A percentile compares a stretch with the other conserved stretches of the same genome.
These are phyloP conservation scores for Pyrenochaeta sp. DNA, from an alignment of 2,329 filamentous ascomycete genomes.

Conservation along the genomic window DNA sequence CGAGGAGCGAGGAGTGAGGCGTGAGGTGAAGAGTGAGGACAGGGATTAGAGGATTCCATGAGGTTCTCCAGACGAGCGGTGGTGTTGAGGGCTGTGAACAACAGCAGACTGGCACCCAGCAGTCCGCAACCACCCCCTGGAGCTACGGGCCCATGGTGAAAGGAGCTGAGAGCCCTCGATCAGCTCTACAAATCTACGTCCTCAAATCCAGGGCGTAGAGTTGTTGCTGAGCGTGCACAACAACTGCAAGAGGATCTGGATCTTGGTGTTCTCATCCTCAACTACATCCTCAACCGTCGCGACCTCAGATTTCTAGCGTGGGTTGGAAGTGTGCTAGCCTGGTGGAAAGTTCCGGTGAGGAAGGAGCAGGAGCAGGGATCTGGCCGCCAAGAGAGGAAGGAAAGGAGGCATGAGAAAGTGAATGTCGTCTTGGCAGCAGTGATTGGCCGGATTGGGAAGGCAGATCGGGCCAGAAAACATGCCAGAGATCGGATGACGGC, in stretches of 20 bases:
- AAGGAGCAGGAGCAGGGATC: conserved; percentile 1
- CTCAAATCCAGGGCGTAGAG: conserved; percentile 1
- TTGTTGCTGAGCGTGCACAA: conserved; percentile 22
- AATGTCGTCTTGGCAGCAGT: too few relatives aligned
- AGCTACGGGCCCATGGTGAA: too few relatives aligned
- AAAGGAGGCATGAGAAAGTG: not conserved
- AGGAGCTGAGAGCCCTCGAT: conserved; percentile 26
- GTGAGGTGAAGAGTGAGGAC: too few relatives aligned
- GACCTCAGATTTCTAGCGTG: conserved; percentile 17
- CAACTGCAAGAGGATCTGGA: conserved; percentile 17
- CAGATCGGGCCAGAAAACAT: too few relatives aligned
- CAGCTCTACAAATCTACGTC: conserved; percentile 27
- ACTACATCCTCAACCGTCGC: conserved; percentile 11
- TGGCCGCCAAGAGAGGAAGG: not conserved
- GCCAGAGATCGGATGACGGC: too few relatives aligned
- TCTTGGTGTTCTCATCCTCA: conserved; percentile 23
- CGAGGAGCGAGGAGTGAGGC: too few relatives aligned
- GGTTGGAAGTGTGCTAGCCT: conserved; percentile 15
- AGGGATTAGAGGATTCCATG: conserved; percentile 2
- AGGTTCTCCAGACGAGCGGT: conserved; percentile 3
- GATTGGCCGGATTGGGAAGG: too few relatives aligned
- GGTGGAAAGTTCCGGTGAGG: not conserved
- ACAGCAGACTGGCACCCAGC: too few relatives aligned
- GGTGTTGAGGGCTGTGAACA: conserved; percentile 3
- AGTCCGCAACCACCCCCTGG: too few relatives aligned